Percentiles rank a stretch among this genome's conserved stretches.
phyloP scores from a whole-genome alignment of 306 rosid genomes.

The Castanopsis chinensis region DNA sequence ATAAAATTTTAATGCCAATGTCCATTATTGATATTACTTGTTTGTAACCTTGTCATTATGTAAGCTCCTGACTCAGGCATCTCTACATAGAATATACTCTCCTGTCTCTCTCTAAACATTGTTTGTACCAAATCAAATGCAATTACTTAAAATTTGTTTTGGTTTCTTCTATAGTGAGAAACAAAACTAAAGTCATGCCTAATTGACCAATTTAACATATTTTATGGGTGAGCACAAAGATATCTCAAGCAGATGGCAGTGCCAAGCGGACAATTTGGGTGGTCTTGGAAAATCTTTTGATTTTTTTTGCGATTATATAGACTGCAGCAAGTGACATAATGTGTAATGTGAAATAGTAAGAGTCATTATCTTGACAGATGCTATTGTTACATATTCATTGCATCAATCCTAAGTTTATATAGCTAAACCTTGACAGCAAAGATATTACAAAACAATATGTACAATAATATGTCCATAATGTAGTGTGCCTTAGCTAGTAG shows the following conservation, averaged over 20 bases:
- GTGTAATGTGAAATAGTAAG: no score
- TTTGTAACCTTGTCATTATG: constrained; percentile 55
- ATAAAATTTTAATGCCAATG: constrained; percentile 26
- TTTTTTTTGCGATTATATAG: no score
- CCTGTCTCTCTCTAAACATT: constrained; percentile 16
- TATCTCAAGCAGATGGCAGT: no score
- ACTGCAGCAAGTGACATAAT: no score
- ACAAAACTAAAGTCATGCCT: no score
- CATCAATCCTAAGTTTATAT: background rate
- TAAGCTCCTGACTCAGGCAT: constrained; percentile 42
- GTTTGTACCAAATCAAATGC: background rate
- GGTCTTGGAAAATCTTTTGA: no score
- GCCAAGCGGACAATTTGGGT: no score
- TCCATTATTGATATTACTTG: constrained; percentile 2
- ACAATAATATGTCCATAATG: background rate
- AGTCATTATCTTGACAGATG: no score
- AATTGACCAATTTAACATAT: no score
- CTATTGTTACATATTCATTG: background rate
- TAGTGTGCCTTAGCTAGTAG: background rate
- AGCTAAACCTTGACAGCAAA: background rate
- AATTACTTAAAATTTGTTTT: constrained; percentile 1
- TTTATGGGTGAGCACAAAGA: no score
- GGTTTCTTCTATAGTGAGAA: constrained; percentile 20
- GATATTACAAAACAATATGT: background rate
- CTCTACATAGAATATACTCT: constrained; percentile 47